Base-by-base conservation (phyloP, 352 stramenopile genomes). In the Phytophthora brassicae region DNA sequence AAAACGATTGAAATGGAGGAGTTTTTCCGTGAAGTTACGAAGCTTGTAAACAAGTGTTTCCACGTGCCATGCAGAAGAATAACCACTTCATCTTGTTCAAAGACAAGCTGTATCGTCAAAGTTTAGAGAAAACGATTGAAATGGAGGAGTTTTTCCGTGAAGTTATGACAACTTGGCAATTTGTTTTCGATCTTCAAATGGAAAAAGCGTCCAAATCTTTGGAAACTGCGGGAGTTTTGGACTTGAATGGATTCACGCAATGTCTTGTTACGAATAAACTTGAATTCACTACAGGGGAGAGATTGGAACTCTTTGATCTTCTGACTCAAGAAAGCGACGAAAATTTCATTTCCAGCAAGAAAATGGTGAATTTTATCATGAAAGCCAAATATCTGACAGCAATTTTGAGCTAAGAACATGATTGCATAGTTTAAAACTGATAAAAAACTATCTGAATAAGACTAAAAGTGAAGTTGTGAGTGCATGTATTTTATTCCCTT, bases 301-400 rank as follows among this genome's bases (percentile, higher is more conserved):
- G 77, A 6, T 70, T 85, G 20, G 79, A 90, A 56, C 52, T 84
- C 14, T 89, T 86, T 38, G 79, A 88, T 29, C 29, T 76, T 43
- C 50, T 90, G 22, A 70, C 68, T 11, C 60, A 56, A 6, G 75
- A 88, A 3, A 61, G 72, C 14, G 67, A 79, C 20, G 64, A 67
- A 42, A 66, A 26, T 3, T 24, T 74, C 9, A 53, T 80, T 11
- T 43, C 66, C 0, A 73, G 59, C 28, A 74, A 73, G 51, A 68
- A 58, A 60, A 61, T 75, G 56, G 31, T 60, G 26, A 54, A 75
- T 20, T 64, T 75, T 38, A 35, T 78, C 44, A 61, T 78, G 44
- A 66, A 75, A 60, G 57, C 56, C 16, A 74, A 75, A 11, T 68
- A 78, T 39, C 20, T 66, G 19, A 60, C 31, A 22, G 14, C 51